Evolutionary conservation across 1,139 yeast genomes (phyloP).

Genomic region (Fermentozyma sake): DNA sequence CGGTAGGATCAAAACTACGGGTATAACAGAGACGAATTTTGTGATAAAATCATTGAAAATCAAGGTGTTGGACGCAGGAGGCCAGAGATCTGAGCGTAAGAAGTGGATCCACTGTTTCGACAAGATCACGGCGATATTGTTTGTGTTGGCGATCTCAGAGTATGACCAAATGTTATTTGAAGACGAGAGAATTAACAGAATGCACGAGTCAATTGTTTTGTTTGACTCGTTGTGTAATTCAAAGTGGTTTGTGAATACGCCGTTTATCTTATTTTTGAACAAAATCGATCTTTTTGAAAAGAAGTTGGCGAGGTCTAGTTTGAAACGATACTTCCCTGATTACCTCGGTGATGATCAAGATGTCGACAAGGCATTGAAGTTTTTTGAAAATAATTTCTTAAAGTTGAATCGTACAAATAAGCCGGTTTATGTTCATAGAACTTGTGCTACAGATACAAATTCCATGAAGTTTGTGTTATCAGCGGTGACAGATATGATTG

Average conservation of each 20-base stretch:
- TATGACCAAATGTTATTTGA: constrained; percentile 91
- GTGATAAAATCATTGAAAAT: constrained; percentile 62
- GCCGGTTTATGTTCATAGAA: constrained; percentile 83
- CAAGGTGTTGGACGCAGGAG: constrained; percentile 92
- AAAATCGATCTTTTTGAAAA: constrained; percentile 78
- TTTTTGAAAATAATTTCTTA: constrained; percentile 62
- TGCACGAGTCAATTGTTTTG: constrained; percentile 83
- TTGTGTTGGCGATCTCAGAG: constrained; percentile 90
- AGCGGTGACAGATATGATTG: constrained; percentile 89
- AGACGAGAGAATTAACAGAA: constrained; percentile 82
- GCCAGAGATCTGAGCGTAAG: constrained; percentile 88
- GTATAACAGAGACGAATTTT: constrained; percentile 86
- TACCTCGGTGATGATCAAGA: constrained; percentile 59
- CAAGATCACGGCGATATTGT: constrained; percentile 81
- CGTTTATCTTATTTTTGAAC: constrained; percentile 83
- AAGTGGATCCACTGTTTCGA: constrained; percentile 98
- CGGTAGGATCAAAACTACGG: constrained; percentile 94
- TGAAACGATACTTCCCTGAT: constrained; percentile 69
- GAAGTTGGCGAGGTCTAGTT: constrained; percentile 62
- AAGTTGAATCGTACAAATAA: constrained; percentile 60
- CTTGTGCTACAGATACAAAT: constrained; percentile 92
- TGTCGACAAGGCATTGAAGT: constrained; percentile 60
- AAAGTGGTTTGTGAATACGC: constrained; percentile 78
- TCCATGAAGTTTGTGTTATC: constrained; percentile 85
- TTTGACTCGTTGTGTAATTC: constrained; percentile 86